Percentiles rank a stretch among this genome's conserved stretches.
Evolutionary conservation across 1,284 basidiomycete genomes (phyloP).

Genomic region (Bothia castanella): DNA sequence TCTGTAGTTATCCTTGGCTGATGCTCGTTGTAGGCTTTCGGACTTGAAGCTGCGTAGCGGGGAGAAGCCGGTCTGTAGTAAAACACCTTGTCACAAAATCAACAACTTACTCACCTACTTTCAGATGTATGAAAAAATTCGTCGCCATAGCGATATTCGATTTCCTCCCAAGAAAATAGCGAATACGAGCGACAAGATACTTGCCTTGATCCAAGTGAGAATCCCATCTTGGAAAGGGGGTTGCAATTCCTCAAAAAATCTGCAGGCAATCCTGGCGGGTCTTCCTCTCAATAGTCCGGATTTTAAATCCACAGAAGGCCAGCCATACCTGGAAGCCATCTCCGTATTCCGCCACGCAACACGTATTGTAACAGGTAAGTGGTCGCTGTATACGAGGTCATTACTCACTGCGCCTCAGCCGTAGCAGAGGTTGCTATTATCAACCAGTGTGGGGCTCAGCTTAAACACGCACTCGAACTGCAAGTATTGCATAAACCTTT

Average conservation of each 20-base stretch:
- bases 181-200: slow-evolving; percentile 65
- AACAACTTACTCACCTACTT: not conserved
- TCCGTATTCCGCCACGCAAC: slow-evolving; percentile 63
- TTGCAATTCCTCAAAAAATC: slow-evolving; percentile 3
- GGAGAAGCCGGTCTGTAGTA: slow-evolving; percentile 62
- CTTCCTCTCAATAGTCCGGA: slow-evolving; percentile 63
- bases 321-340: slow-evolving; percentile 64
- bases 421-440: slow-evolving; percentile 68
- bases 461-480: slow-evolving; percentile 72
- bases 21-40: slow-evolving; percentile 45
- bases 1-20: not conserved
- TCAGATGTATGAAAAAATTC: slow-evolving; percentile 62
- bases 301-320: slow-evolving; percentile 65
- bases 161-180: slow-evolving; percentile 66
- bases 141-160: slow-evolving; percentile 66
- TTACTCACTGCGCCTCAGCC: slow-evolving; percentile 40
- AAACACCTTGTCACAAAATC: not conserved
- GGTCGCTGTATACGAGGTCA: not conserved
- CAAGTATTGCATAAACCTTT: slow-evolving; percentile 30
- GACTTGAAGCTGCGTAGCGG: slow-evolving; percentile 64
- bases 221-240: not conserved
- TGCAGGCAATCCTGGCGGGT: slow-evolving; percentile 71
- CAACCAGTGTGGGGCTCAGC: slow-evolving; percentile 55
- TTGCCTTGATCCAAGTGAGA: slow-evolving; percentile 66
- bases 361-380: slow-evolving; percentile 62